Conservation (phyloP, 1,284 basidiomycete species). For the Moniliophthora roreri region DNA sequence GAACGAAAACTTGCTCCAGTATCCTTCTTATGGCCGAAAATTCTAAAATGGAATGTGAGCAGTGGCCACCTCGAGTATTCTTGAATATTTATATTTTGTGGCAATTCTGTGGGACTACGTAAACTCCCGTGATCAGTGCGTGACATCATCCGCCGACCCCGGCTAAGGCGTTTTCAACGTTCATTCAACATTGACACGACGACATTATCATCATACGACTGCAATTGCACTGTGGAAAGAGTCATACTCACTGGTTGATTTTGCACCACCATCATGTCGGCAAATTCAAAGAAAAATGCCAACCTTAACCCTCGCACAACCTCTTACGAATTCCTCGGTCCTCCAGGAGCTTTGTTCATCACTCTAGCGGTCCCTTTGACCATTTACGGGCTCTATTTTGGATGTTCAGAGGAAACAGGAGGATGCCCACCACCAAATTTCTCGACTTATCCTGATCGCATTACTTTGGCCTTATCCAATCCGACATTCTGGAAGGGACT, state of each 20-base stretch:
- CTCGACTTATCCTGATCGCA: constrained; percentile 40
- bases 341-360: constrained; percentile 76
- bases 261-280: constrained; percentile 22
- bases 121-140: too few species aligned
- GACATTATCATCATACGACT: too few species aligned
- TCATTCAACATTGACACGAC: too few species aligned
- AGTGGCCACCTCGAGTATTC: too few species aligned
- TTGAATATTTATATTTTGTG: too few species aligned
- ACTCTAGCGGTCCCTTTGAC: constrained; percentile 72
- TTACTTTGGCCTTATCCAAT: constrained; percentile 48
- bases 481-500: constrained; percentile 68
- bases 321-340: constrained; percentile 85
- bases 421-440: constrained; percentile 67
- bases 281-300: constrained; percentile 17
- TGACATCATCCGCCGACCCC: too few species aligned
- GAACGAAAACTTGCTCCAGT: too few species aligned
- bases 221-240: background rate
- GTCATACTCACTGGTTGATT: background rate
- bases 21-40: too few species aligned
- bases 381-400: constrained; percentile 82
- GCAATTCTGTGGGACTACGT: too few species aligned
- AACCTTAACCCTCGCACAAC: constrained; percentile 67
- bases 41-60: too few species aligned
- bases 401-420: constrained; percentile 77
- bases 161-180: too few species aligned